Conservation (phyloP, 2,329 filamentous ascomycete genomes). For the Cladophialophora exuberans region DNA sequence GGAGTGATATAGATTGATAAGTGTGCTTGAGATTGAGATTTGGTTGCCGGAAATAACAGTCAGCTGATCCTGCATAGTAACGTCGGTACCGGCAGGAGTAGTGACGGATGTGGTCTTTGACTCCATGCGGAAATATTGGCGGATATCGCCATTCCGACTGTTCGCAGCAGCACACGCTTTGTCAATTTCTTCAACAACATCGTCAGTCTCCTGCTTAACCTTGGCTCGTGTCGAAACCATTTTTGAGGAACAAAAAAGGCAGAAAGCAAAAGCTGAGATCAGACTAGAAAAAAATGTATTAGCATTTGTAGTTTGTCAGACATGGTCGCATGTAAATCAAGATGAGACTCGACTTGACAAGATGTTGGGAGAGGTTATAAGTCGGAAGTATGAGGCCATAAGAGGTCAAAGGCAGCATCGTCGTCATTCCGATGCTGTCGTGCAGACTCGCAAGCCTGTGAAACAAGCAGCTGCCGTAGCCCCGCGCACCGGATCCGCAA, state of each 20-base stretch:
- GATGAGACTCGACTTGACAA: no score
- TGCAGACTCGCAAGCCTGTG: no score
- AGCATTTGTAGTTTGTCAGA: no score
- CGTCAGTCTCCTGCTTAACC: background rate
- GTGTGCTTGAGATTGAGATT: no score
- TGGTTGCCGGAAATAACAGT: no score
- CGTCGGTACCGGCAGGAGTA: background rate
- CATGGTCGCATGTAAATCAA: no score
- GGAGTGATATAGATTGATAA: no score
- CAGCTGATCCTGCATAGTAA: background rate
- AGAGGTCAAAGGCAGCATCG: background rate
- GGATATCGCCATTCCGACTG: background rate
- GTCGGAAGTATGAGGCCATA: background rate
- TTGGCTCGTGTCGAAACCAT: constrained; percentile 18
- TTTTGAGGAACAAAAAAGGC: background rate
- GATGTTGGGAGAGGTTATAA: no score
- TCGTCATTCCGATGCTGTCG: background rate
- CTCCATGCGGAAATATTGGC: background rate
- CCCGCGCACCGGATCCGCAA: background rate
- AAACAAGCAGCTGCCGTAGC: background rate
- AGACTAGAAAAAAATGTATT: background rate
- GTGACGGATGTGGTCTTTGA: no score
- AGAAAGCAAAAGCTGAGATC: no score
- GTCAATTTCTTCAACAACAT: constrained; percentile 4
- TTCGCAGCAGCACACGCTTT: background rate